phyloP scores from a whole-genome alignment of 1,284 basidiomycete genomes.

The Volvariella surrecta region DNA sequence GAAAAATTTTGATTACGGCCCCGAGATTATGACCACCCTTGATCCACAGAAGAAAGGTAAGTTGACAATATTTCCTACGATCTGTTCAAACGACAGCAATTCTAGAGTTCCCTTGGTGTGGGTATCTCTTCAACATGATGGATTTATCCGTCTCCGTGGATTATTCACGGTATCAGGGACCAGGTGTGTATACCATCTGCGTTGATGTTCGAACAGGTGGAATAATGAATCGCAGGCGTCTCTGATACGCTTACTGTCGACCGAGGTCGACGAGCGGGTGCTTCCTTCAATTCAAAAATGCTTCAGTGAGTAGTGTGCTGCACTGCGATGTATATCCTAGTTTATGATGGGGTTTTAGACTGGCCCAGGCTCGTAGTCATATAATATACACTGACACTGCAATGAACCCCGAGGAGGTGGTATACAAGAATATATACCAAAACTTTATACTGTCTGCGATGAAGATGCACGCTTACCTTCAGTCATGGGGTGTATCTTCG shows the following conservation, averaged over 20 bases:
- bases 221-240: constrained; percentile 19
- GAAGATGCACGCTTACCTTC: constrained; percentile 83
- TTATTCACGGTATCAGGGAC: constrained; percentile 54
- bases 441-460: constrained; percentile 81
- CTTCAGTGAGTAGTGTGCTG: constrained; percentile 40
- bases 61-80: constrained; percentile 7
- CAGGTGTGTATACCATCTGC: neutral
- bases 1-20: constrained; percentile 72
- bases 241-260: constrained; percentile 57
- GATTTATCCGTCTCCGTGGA: constrained; percentile 74
- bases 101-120: constrained; percentile 88
- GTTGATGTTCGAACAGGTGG: no score
- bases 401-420: constrained; percentile 57
- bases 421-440: constrained; percentile 81
- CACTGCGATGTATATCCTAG: neutral
- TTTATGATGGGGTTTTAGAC: constrained; percentile 26
- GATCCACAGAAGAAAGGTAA: constrained; percentile 39
- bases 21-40: constrained; percentile 44
- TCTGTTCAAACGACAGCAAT: constrained; percentile 2
- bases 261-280: constrained; percentile 47
- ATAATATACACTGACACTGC: constrained; percentile 70
- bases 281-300: constrained; percentile 58
- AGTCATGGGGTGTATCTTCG: constrained; percentile 44
- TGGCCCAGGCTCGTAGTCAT: constrained; percentile 62
- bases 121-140: constrained; percentile 66